phyloP scores from a whole-genome alignment of 768 basidiomycete genomes.

The Amanita brunnescens region DNA sequence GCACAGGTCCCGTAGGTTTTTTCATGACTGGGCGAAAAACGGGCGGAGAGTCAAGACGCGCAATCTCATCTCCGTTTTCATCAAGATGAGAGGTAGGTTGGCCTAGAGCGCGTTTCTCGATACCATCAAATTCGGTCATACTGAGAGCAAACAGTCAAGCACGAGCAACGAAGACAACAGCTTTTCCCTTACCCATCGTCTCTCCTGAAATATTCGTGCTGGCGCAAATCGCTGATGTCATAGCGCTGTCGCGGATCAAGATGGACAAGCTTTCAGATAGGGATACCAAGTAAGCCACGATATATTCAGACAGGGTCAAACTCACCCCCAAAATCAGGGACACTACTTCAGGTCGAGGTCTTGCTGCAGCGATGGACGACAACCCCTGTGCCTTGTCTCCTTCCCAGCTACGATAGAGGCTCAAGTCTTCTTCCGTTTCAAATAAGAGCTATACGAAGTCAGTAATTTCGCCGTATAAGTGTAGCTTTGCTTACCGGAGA shows the following conservation, averaged over 20 bases:
- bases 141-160: constrained; percentile 3
- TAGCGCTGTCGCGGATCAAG: constrained; percentile 14
- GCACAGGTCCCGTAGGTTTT: neutral
- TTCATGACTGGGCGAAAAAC: constrained; percentile 10
- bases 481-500: constrained; percentile 14
- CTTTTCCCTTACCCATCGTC: constrained; percentile 13
- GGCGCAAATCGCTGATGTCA: constrained; percentile 12
- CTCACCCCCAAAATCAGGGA: constrained; percentile 25
- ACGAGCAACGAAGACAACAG: neutral
- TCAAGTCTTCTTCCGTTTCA: constrained; percentile 14
- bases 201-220: constrained; percentile 17
- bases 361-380: constrained; percentile 17
- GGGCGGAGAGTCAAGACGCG: neutral
- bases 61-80: constrained; percentile 6
- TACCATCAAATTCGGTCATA: constrained; percentile 13
- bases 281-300: neutral
- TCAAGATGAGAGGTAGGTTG: constrained; percentile 7
- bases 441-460: constrained; percentile 25
- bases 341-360: constrained; percentile 15
- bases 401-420: constrained; percentile 15
- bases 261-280: constrained; percentile 15
- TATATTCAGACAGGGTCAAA: neutral
- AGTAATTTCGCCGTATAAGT: neutral
- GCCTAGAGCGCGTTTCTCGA: constrained; percentile 10
- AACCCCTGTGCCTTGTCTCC: neutral